These are phyloP conservation scores for Amanita rubescens DNA, from an alignment of 768 basidiomycete genomes.

Conservation along the genomic window DNA sequence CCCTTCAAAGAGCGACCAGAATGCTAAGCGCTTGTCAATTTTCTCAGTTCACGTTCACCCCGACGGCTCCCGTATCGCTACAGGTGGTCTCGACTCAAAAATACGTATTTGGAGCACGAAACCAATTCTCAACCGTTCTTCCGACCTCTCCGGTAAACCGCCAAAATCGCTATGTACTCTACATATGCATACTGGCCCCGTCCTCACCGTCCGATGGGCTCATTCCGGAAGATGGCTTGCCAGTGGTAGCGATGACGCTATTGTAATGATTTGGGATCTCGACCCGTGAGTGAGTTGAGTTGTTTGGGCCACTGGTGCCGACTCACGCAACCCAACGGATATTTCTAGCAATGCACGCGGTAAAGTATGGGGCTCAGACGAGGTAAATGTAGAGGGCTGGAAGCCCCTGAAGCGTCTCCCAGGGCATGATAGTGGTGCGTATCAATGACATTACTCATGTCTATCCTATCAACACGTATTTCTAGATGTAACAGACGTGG, in stretches of 20 bases:
- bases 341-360: slow-evolving; percentile 61
- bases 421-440: slow-evolving; percentile 89
- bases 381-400: slow-evolving; percentile 97
- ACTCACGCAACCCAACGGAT: slow-evolving; percentile 4
- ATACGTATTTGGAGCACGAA: slow-evolving; percentile 97
- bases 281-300: slow-evolving; percentile 67
- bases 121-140: slow-evolving; percentile 75
- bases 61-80: slow-evolving; percentile 94
- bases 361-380: slow-evolving; percentile 90
- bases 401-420: slow-evolving; percentile 87
- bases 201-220: slow-evolving; percentile 89
- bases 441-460: not conserved
- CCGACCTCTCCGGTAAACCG: slow-evolving; percentile 60
- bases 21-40: slow-evolving; percentile 70
- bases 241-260: slow-evolving; percentile 92
- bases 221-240: slow-evolving; percentile 91
- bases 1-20: slow-evolving; percentile 52
- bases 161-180: slow-evolving; percentile 89
- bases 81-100: slow-evolving; percentile 92
- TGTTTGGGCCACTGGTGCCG: not conserved
- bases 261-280: slow-evolving; percentile 95
- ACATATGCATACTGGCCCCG: slow-evolving; percentile 90
- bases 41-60: slow-evolving; percentile 94
- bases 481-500: slow-evolving; percentile 88
- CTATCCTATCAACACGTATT: slow-evolving; percentile 3